phyloP scores from a whole-genome alignment of 225 moss, liverwort and hornwort species.

The Marchantia paleacea region DNA sequence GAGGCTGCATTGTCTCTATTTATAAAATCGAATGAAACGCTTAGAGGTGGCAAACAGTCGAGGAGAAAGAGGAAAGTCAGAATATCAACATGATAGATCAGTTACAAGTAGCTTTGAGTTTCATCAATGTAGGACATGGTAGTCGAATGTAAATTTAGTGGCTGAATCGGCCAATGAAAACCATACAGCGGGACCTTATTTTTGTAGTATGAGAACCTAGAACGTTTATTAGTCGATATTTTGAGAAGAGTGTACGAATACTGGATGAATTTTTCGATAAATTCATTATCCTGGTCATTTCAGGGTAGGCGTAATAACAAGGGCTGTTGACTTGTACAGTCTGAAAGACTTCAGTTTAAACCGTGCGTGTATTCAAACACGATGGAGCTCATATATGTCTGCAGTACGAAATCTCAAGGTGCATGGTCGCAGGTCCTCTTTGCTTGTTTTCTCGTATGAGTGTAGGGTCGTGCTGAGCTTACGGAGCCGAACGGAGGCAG shows the following conservation, averaged over 20 bases:
- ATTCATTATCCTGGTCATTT: conserved; percentile 2
- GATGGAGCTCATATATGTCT: neutral
- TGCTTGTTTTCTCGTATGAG: no score
- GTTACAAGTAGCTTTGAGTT: conserved; percentile 5
- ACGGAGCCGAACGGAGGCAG: no score
- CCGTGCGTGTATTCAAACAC: neutral
- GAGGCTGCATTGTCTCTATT: conserved; percentile 41
- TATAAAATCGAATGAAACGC: conserved; percentile 25
- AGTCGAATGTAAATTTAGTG: conserved; percentile 4
- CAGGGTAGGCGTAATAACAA: conserved; percentile 16
- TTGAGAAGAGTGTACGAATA: conserved; percentile 11
- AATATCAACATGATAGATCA: conserved; percentile 12
- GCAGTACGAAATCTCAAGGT: no score
- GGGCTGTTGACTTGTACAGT: conserved; percentile 11
- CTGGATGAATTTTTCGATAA: neutral
- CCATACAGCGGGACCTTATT: neutral
- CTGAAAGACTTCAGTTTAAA: neutral
- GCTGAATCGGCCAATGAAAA: neutral
- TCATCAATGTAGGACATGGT: neutral
- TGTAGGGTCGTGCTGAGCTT: no score
- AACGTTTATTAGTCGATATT: neutral
- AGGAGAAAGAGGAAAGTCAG: conserved; percentile 24
- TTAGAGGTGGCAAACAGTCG: conserved; percentile 27
- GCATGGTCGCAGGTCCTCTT: no score
- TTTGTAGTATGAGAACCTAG: conserved; percentile 10